Base-by-base conservation (phyloP, 2,329 filamentous ascomycete genomes). In the Colletotrichum sp. region DNA sequence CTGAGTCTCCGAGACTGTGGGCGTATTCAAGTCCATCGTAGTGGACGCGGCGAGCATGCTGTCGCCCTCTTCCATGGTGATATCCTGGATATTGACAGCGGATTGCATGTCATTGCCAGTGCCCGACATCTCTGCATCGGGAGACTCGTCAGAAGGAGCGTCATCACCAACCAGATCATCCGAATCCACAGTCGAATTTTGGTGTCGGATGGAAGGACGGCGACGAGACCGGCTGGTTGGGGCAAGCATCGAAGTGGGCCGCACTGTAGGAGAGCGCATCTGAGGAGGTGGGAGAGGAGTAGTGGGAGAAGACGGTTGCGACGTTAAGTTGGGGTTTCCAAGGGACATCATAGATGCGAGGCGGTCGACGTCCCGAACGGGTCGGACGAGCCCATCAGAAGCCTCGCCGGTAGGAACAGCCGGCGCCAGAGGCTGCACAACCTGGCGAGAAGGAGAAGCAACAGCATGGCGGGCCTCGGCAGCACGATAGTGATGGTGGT, bases 251-350 rank as follows among this genome's bases (percentile, higher is more conserved):
- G 89, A 91, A 24, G 85, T 88, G 30, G 88, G 89, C 76, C 86
- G 91, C 75, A 88, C 88, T 12, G 89, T 89, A 8, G 90, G 89
- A 43, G 92, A 91, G 80, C 88, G 84, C 76, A 90, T 82, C 85
- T 93, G 93, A 30, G 92, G 87, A 2, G 93, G 92, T 63, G 93
- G 93, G 60, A 94, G 89, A 16, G 96, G 96, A 1, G 96, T 98
- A 8, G 95, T 97, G 1, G 96, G 96, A 15, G 96, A 98, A 73
- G 96, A 94, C 10, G 97, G 97, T 82, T 98, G 96, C n/a, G 96
- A 98, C 57, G 91, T 90, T 70, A 96, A 86, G 69, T 94, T 93
- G 13, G 90, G 88, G 77, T 94, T 91, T 70, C 93, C 88, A 55
- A 93, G 90, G 8, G 94, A 91, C 60, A 93, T 88, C 93, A 97